Conservation (phyloP, 176 grass and related monocot species). For the Oryza glumipatula region DNA sequence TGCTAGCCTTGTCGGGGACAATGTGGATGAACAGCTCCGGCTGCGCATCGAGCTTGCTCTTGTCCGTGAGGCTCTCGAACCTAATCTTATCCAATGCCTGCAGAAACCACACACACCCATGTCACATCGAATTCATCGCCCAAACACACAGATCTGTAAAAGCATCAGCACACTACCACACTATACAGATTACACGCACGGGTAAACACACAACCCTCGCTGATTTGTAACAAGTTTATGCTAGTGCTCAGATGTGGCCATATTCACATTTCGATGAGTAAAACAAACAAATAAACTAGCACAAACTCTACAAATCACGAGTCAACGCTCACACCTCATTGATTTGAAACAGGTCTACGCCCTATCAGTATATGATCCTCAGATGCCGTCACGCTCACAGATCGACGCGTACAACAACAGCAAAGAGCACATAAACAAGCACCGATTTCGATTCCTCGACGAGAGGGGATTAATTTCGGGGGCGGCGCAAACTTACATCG, state of each 20-base stretch:
- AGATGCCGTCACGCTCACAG: not conserved
- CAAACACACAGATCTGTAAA: not conserved
- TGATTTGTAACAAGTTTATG: not conserved
- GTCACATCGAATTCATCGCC: not conserved
- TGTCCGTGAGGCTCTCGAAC: conserved; percentile 91
- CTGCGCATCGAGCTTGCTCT: conserved; percentile 93
- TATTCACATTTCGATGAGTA: too few relatives aligned
- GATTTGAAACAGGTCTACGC: not conserved
- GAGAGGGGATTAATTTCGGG: not conserved
- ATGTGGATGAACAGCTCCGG: conserved; percentile 91
- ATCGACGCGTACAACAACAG: not conserved
- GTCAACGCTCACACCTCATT: not conserved
- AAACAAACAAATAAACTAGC: not conserved
- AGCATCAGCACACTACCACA: not conserved
- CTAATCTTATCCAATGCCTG: conserved; percentile 92
- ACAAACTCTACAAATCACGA: not conserved
- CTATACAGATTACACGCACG: not conserved
- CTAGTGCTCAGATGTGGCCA: too few relatives aligned
- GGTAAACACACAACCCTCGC: too few relatives aligned
- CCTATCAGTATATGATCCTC: not conserved
- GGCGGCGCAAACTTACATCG: conserved; percentile 43
- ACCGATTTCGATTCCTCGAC: not conserved
- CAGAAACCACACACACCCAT: not conserved
- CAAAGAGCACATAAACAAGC: not conserved
- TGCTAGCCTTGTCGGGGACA: conserved; percentile 74